Evolutionary conservation across 1,284 basidiomycete genomes (phyloP).

Genomic region (Cryptococcus wingfieldii): DNA sequence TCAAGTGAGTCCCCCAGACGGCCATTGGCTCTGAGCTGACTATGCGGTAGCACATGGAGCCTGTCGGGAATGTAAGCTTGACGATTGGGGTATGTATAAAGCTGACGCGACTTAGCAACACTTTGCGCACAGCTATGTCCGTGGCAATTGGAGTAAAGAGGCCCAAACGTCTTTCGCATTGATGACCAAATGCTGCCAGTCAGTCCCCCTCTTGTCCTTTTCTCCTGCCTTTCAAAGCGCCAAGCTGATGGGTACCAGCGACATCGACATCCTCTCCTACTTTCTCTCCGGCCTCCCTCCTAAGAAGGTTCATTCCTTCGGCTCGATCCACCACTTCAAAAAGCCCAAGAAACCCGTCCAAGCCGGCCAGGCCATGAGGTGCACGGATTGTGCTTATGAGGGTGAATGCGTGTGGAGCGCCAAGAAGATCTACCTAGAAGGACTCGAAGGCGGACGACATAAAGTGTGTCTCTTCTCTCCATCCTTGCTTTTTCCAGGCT

Average conservation of each 20-base stretch:
- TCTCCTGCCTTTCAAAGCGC: background rate
- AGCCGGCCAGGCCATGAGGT: slow-evolving; percentile 64
- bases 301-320: slow-evolving; percentile 71
- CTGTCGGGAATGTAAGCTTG: slow-evolving; percentile 27
- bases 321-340: slow-evolving; percentile 73
- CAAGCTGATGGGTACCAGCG: slow-evolving; percentile 51
- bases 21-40: too few species aligned
- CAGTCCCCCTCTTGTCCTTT: slow-evolving; percentile 4
- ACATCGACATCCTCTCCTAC: slow-evolving; percentile 76
- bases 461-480: background rate
- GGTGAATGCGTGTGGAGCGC: slow-evolving; percentile 74
- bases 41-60: slow-evolving; percentile 33
- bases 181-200: slow-evolving; percentile 87
- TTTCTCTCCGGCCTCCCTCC: slow-evolving; percentile 56
- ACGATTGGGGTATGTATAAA: slow-evolving; percentile 4
- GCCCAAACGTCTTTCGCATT: slow-evolving; percentile 68
- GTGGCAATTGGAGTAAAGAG: slow-evolving; percentile 74
- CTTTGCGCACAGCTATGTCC: slow-evolving; percentile 66
- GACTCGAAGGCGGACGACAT: background rate
- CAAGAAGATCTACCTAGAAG: slow-evolving; percentile 55
- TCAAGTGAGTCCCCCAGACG: slow-evolving; percentile 43
- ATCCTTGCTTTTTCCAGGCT: too few species aligned
- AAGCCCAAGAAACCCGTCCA: slow-evolving; percentile 63
- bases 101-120: slow-evolving; percentile 56
- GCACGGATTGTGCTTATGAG: slow-evolving; percentile 68